phyloP scores from a whole-genome alignment of 441 rosid genomes.

The Adansonia grandidieri region DNA sequence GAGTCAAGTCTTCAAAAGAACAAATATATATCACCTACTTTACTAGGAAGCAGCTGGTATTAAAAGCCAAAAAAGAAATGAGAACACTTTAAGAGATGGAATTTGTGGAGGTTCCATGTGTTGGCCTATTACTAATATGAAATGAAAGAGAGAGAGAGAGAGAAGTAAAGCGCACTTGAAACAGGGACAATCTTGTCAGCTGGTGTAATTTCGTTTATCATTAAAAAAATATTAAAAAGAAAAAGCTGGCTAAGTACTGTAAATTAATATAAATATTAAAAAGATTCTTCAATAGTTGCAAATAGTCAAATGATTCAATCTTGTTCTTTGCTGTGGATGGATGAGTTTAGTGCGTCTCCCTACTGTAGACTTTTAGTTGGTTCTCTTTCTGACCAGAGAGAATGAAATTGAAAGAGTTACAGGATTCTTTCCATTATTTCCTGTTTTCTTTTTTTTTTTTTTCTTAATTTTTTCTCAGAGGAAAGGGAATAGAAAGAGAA shows the following conservation, averaged over 20 bases:
- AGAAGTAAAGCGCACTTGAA: not conserved
- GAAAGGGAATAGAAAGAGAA: no score
- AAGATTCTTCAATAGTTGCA: not conserved
- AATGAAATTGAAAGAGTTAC: no score
- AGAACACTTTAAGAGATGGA: not conserved
- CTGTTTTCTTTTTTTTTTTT: no score
- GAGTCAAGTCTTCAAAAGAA: conserved; percentile 25
- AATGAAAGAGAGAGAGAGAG: not conserved
- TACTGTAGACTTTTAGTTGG: not conserved
- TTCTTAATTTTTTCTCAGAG: no score
- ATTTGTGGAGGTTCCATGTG: conserved; percentile 28
- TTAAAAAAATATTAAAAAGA: not conserved
- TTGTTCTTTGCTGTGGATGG: not conserved
- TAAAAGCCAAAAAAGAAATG: conserved; percentile 15
- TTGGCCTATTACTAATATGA: conserved; percentile 30
- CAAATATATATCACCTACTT: conserved; percentile 24
- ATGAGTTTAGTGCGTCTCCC: not conserved
- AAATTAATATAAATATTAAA: not conserved
- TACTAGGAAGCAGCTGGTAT: conserved; percentile 23
- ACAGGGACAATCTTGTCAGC: conserved; percentile 29
- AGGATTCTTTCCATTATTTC: no score
- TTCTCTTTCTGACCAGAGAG: no score
- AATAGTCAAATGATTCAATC: not conserved
- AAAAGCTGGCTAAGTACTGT: no score
- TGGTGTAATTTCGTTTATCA: not conserved